phyloP scores from a whole-genome alignment of 2,329 filamentous ascomycete genomes.

The Fusarium circinatum region DNA sequence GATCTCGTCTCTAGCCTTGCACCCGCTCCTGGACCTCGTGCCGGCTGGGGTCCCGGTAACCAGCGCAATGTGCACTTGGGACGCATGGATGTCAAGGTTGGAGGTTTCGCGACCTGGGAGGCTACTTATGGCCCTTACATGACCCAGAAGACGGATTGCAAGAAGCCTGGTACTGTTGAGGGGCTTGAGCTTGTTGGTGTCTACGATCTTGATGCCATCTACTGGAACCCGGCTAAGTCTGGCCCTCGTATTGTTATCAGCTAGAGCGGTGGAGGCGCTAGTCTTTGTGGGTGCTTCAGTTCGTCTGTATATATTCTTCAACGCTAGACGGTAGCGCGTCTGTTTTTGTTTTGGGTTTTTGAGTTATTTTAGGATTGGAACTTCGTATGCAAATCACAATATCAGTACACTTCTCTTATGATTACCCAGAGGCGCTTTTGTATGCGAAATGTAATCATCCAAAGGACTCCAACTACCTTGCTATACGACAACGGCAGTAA shows the following conservation, averaged over 20 bases:
- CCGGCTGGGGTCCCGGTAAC: neutral
- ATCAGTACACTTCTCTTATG: neutral
- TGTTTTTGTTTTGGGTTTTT: too few relatives aligned
- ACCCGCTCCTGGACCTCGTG: neutral
- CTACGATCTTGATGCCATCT: neutral
- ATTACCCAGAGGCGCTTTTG: neutral
- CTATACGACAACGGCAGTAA: neutral
- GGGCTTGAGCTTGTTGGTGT: constrained; percentile 7
- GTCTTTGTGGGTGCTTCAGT: neutral
- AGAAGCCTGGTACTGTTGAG: constrained; percentile 4
- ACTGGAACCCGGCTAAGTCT: neutral
- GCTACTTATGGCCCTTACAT: neutral
- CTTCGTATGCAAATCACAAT: neutral
- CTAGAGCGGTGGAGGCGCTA: neutral
- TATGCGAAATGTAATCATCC: neutral
- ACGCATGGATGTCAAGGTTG: neutral
- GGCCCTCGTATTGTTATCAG: neutral
- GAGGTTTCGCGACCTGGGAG: neutral
- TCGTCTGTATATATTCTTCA: neutral
- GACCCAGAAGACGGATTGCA: neutral
- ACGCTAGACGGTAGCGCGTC: neutral
- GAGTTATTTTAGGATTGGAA: neutral
- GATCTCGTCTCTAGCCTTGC: neutral
- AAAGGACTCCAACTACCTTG: rapidly evolving
- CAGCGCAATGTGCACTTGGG: neutral